phyloP scores from a whole-genome alignment of 768 basidiomycete species.

The Hygrocybe coccinea region DNA sequence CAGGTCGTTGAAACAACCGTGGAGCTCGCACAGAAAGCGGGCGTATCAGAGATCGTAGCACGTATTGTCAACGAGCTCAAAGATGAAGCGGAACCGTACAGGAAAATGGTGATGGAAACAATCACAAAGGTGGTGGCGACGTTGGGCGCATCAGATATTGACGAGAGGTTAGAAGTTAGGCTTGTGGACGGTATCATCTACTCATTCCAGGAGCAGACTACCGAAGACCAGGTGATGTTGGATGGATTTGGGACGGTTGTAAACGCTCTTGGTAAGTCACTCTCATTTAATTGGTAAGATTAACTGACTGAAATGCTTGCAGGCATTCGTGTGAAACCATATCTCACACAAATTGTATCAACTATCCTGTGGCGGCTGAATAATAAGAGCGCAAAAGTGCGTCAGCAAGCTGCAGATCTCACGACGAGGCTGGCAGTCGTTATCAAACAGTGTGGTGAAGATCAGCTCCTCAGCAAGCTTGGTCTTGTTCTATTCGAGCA shows the following conservation, averaged over 20 bases:
- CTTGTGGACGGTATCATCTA: conserved; percentile 99
- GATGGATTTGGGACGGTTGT: conserved; percentile 98
- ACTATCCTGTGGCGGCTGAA: conserved; percentile 98
- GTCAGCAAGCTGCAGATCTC: conserved; percentile 98
- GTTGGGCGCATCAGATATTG: conserved; percentile 95
- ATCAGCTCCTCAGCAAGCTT: conserved; percentile 90
- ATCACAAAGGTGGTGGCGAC: conserved; percentile 94
- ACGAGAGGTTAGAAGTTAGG: conserved; percentile 89
- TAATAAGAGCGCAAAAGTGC: conserved; percentile 99
- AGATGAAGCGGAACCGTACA: conserved; percentile 83
- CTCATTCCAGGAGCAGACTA: conserved; percentile 99
- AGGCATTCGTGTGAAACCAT: conserved; percentile 88
- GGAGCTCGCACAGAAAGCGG: conserved; percentile 94
- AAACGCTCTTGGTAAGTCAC: conserved; percentile 71
- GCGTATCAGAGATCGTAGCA: conserved; percentile 94
- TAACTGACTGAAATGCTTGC: background rate
- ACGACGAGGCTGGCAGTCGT: conserved; percentile 94
- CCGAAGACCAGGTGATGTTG: conserved; percentile 98
- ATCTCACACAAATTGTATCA: conserved; percentile 97
- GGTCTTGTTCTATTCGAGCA: conserved; percentile 97
- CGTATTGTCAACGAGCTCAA: conserved; percentile 85
- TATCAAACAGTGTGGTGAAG: conserved; percentile 98
- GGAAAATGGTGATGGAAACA: conserved; percentile 99
- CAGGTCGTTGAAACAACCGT: conserved; percentile 99
- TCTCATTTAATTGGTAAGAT: background rate